Base-by-base conservation (phyloP, 768 basidiomycete genomes). In the Harrya chromipes region DNA sequence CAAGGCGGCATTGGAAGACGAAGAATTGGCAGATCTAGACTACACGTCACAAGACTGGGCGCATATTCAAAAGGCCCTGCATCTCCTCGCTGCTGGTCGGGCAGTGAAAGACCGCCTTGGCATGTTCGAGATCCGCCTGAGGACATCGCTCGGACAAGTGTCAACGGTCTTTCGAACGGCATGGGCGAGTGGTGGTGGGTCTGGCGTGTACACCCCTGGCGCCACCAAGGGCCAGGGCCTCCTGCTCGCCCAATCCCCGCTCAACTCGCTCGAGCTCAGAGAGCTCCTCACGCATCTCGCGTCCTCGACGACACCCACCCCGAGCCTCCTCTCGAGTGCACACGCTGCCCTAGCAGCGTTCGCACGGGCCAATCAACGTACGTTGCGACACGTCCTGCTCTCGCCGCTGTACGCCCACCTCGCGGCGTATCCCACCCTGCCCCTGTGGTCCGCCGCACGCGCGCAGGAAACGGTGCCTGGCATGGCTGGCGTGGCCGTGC, bases 11-110 rank as follows among this genome's bases (percentile, higher is more conserved):
- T 37, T 47, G 14, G 64, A 65, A 3, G 78, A 73, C 27, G 79
- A 79, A 46, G 91, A 92, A 43, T 73, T 94, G 31, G 81, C 82
- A 0, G 87, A 87, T 61, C 69, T 90, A 52, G 90, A 98, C 69
- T 97, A 97, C 61, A 85, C 88, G 2, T 72, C 84, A 4, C 83
- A 91, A 49, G 94, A 98, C 67, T 97, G 93, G 91, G 78, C 82
- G 2, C 76, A 82, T 24, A 92, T 97, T 49, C 94, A 97, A 66
- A 69, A 82, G 11, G 83, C 83, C 2, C 69, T 97, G 13, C 90
- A 92, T 62, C 76, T 94, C 34, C 79, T 97, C 35, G 83, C 88
- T n/a, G 82, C 89, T 29, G 87, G 85, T 23, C 81, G 86, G 5
- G 77, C 80, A 1, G 77, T 94, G 16, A 78, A 76, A 33, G 88